Percentiles rank a stretch among this genome's conserved stretches.
Evolutionary conservation across 1,284 basidiomycete species (phyloP).

Genomic region (Prillingera fragicola): DNA sequence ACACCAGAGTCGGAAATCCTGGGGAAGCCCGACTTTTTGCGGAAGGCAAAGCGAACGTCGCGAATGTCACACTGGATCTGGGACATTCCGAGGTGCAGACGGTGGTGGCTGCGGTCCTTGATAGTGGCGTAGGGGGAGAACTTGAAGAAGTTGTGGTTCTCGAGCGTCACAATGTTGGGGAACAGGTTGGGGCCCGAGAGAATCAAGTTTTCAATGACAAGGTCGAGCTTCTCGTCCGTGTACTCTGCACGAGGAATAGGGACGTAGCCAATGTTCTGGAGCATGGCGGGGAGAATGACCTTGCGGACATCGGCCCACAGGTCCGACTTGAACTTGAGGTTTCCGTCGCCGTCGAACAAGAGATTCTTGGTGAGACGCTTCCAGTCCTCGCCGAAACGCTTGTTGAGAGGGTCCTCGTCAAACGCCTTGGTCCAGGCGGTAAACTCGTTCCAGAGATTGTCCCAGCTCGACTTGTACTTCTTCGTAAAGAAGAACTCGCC

Average conservation of each 20-base stretch:
- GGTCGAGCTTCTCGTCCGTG: conserved; percentile 74
- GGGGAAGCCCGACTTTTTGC: conserved; percentile 45
- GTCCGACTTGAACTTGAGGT: conserved; percentile 78
- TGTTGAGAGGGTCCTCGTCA: conserved; percentile 77
- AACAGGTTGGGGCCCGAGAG: conserved; percentile 64
- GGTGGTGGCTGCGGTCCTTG: conserved; percentile 56
- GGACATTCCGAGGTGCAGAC: conserved; percentile 63
- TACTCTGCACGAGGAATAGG: conserved; percentile 90
- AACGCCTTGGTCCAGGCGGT: conserved; percentile 75
- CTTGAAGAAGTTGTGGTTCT: conserved; percentile 76
- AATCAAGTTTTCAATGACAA: conserved; percentile 83
- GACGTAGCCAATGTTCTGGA: conserved; percentile 73
- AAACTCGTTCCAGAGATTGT: conserved; percentile 67
- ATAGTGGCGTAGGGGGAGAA: conserved; percentile 68
- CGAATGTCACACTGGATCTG: conserved; percentile 94
- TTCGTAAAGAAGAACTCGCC: conserved; percentile 70
- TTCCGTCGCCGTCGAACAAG: conserved; percentile 68
- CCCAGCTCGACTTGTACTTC: conserved; percentile 80
- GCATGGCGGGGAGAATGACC: conserved; percentile 73
- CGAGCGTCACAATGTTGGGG: conserved; percentile 66
- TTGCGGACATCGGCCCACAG: conserved; percentile 79
- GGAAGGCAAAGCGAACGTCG: conserved; percentile 82
- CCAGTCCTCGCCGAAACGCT: conserved; percentile 74
- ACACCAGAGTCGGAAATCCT: conserved; percentile 80
- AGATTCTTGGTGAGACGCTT: conserved; percentile 75